Evolutionary conservation across 2,329 filamentous ascomycete genomes (phyloP).

Genomic region (Spiromastix sp.): DNA sequence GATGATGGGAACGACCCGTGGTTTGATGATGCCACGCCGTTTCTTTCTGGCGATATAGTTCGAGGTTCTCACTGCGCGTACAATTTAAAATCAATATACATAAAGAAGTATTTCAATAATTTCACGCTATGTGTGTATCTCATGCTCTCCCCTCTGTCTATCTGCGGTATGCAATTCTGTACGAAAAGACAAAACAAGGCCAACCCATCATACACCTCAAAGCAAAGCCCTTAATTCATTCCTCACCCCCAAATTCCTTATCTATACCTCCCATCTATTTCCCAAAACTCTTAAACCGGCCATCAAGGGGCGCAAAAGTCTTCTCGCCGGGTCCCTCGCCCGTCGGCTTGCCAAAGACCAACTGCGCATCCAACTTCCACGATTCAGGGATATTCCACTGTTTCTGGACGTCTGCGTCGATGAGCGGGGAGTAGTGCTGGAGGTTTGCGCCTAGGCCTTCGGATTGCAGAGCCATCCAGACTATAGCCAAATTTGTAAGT

Average conservation of each 20-base stretch:
- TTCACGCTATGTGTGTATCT: too few relatives aligned
- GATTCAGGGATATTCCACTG: conserved; percentile 60
- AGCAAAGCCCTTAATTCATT: too few relatives aligned
- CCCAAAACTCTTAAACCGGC: conserved; percentile 55
- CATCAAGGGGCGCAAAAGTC: conserved; percentile 52
- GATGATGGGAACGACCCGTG: too few relatives aligned
- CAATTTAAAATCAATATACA: too few relatives aligned
- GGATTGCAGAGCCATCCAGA: conserved; percentile 74
- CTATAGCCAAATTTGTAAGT: conserved; percentile 12
- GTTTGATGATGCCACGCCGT: too few relatives aligned
- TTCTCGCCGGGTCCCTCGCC: conserved; percentile 49
- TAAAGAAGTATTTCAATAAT: too few relatives aligned
- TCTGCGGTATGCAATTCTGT: too few relatives aligned
- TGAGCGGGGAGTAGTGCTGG: conserved; percentile 86
- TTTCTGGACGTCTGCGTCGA: conserved; percentile 59
- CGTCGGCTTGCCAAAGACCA: conserved; percentile 63
- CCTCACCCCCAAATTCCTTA: background rate
- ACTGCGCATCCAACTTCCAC: conserved; percentile 72
- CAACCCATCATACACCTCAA: too few relatives aligned
- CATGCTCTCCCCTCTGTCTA: too few relatives aligned
- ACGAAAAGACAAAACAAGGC: too few relatives aligned
- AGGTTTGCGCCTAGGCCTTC: conserved; percentile 82
- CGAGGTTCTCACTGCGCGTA: too few relatives aligned
- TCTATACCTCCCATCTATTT: conserved; percentile 1
- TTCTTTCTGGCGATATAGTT: too few relatives aligned